Conservation (phyloP, 2,329 filamentous ascomycete genomes). For the Verticillium tricorpus region DNA sequence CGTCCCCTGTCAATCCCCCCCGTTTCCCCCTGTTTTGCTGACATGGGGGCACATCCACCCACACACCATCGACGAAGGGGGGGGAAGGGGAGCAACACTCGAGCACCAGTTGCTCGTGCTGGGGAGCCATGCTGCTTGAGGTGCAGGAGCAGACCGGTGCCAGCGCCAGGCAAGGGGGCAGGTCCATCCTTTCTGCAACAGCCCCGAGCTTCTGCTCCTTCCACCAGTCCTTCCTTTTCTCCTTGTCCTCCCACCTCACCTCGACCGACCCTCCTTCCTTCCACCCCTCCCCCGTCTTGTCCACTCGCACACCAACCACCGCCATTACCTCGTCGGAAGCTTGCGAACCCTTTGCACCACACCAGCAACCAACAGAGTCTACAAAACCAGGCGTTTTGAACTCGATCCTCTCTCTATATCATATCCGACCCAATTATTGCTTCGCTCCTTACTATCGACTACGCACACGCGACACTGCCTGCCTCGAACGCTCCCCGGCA, state of each 20-base stretch:
- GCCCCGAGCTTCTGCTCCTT: background rate
- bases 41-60: background rate
- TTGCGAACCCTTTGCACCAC: background rate
- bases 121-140: background rate
- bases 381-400: slow-evolving; percentile 3
- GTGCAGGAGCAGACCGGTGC: background rate
- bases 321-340: background rate
- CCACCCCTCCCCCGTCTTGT: background rate
- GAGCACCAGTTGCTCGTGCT: background rate
- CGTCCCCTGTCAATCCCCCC: background rate
- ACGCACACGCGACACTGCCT: background rate
- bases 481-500: background rate
- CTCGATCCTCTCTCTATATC: slow-evolving; percentile 1
- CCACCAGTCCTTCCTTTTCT: background rate
- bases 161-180: background rate
- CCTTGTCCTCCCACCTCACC: background rate
- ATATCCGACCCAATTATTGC: background rate
- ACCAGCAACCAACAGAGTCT: background rate
- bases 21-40: background rate
- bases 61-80: background rate
- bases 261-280: background rate
- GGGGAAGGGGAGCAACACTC: background rate
- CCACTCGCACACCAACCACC: background rate
- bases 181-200: background rate
- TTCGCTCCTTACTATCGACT: background rate